Conservation (phyloP, 2,329 filamentous ascomycete species). For the Arthrobotrys sphaeroides region DNA sequence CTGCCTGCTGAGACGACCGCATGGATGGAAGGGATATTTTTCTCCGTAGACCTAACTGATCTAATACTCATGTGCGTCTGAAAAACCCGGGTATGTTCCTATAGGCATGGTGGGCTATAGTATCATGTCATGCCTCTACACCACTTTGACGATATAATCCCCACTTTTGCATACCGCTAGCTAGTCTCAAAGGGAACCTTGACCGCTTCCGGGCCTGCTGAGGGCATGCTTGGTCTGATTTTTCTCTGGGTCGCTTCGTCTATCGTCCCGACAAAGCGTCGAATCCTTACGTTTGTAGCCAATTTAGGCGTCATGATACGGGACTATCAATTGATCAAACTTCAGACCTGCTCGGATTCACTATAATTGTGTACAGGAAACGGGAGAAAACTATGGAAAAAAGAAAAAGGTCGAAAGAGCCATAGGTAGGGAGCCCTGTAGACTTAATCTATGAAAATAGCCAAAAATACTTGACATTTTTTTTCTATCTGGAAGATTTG, state of each 20-base stretch:
- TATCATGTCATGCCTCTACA: conserved; percentile 30
- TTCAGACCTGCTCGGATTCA: conserved; percentile 25
- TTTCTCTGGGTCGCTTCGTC: conserved; percentile 5
- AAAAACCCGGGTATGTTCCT: conserved; percentile 45
- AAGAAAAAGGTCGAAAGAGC: neutral
- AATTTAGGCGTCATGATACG: conserved; percentile 22
- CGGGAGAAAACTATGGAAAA: neutral
- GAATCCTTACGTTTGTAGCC: conserved; percentile 27
- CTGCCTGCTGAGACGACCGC: neutral
- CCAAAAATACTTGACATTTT: conserved; percentile 33
- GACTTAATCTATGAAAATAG: conserved; percentile 53
- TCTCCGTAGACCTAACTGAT: conserved; percentile 26
- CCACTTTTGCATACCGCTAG: conserved; percentile 22
- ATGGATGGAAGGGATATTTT: conserved; percentile 41
- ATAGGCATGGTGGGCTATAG: conserved; percentile 43
- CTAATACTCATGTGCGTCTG: conserved; percentile 9
- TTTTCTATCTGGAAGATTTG: conserved; percentile 49
- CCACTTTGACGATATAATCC: conserved; percentile 30
- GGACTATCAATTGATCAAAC: conserved; percentile 2
- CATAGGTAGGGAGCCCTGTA: conserved; percentile 9
- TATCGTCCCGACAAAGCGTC: conserved; percentile 15
- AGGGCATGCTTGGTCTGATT: neutral
- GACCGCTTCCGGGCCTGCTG: neutral
- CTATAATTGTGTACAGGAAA: conserved; percentile 34
- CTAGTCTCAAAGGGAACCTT: conserved; percentile 9